Conservation (phyloP, 768 basidiomycete genomes). For the Sistotremastrum niveocremeum region DNA sequence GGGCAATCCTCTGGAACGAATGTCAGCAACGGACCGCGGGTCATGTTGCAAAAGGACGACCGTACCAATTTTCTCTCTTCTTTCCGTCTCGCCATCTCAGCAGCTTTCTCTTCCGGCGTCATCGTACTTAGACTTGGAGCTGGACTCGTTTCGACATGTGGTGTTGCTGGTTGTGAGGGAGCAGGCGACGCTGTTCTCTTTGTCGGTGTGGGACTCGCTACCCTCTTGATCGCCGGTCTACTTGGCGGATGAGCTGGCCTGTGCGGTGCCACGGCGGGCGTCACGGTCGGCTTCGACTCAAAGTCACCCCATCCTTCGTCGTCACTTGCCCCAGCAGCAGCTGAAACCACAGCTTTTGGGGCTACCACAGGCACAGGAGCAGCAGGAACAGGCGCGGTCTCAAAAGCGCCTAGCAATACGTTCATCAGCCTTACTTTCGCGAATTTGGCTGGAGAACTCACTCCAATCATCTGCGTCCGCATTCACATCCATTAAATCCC, state of each 20-base stretch:
- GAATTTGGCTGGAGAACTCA: conserved; percentile 24
- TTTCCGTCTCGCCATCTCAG: conserved; percentile 82
- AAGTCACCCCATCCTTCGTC: conserved; percentile 14
- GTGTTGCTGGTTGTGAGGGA: conserved; percentile 6
- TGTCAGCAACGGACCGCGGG: neutral
- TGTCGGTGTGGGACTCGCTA: neutral
- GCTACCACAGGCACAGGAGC: conserved; percentile 10
- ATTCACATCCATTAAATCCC: conserved; percentile 85
- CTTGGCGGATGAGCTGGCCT: neutral
- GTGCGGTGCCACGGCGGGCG: neutral
- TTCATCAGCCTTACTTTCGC: neutral
- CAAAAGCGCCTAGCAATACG: conserved; percentile 52
- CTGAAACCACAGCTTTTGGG: conserved; percentile 19
- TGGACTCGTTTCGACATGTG: conserved; percentile 2
- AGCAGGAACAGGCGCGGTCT: conserved; percentile 25
- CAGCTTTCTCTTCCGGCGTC: conserved; percentile 85
- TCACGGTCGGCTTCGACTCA: neutral
- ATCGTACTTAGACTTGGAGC: conserved; percentile 30
- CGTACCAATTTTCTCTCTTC: conserved; percentile 84
- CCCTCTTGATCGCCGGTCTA: neutral
- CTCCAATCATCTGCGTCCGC: conserved; percentile 95
- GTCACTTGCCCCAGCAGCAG: conserved; percentile 12
- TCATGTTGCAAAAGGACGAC: neutral
- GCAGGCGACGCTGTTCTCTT: neutral
- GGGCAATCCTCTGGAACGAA: conserved; percentile 49